A percentile compares a stretch with the other conserved stretches of the same genome.
phyloP scores from a whole-genome alignment of 2,329 filamentous ascomycete genomes.

The Colletotrichum sp. region DNA sequence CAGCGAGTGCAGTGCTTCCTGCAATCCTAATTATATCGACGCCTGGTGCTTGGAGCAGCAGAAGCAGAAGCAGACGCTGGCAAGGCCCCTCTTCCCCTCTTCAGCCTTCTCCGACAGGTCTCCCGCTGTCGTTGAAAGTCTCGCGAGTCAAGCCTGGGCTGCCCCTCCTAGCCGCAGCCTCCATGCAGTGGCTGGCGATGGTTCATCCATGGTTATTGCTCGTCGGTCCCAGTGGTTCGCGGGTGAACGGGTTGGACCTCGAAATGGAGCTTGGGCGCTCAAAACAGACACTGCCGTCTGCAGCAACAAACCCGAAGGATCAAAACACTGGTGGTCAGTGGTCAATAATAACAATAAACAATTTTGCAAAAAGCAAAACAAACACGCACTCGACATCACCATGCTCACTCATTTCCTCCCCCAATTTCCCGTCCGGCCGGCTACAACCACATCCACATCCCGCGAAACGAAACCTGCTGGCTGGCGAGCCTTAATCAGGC shows the following conservation, averaged over 20 bases:
- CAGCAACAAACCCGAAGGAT: neutral
- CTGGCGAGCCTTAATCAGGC: neutral
- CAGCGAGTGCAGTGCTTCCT: neutral
- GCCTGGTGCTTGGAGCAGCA: neutral
- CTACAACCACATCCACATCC: neutral
- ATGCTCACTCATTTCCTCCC: neutral
- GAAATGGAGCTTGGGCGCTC: neutral
- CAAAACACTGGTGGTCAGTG: neutral
- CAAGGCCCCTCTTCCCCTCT: conserved; percentile 13
- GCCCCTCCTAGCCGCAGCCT: neutral
- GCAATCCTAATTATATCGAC: neutral
- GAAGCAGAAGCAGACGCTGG: neutral
- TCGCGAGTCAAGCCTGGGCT: conserved; percentile 10
- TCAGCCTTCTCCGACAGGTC: neutral
- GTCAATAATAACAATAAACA: neutral
- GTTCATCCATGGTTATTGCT: conserved; percentile 6
- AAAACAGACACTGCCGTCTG: neutral
- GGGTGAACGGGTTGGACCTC: neutral
- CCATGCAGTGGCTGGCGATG: neutral
- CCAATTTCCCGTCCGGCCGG: neutral
- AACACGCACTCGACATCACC: neutral
- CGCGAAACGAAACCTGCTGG: neutral
- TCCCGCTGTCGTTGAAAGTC: neutral
- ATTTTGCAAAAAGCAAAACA: neutral
- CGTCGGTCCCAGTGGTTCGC: neutral